Evolutionary conservation across 306 rosid species (phyloP), one percentile per base, ranked within the genome.

Genomic region (Chamaecrista fasciculata): DNA sequence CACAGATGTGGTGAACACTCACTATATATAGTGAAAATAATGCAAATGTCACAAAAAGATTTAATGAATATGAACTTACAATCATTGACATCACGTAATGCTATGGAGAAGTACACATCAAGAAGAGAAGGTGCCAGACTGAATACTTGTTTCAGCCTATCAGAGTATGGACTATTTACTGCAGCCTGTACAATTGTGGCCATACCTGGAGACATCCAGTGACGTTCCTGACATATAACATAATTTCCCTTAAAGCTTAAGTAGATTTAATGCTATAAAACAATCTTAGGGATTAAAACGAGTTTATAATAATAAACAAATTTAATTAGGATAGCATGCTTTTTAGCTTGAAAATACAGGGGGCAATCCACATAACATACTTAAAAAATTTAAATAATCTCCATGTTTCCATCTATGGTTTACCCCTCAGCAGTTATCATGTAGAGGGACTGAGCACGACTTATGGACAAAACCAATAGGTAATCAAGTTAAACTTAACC

Each of bases 181-280:
- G 92, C 87, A 60, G 84, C 68, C 82, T 85, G 87, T 48, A 94
- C 68, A 46, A 79, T 72, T 36, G 91, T 71, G 29, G 86, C 70
- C 87, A 94, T 85, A 76, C 78, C 94, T 37, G 97, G 96, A 84
- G 98, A 94, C 40, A 85, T 82, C 98, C 96, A 90, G 77, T 87
- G 98, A 49, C 98, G 96, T 76, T 90, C 98, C 98, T 94, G 86
- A 75, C 72, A 70, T 47, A 73, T 6, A 42, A 64, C 31, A 78
- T 36, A 57, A 78, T 67, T 60, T 44, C 65, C 49, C 28, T 61
- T 76, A 34, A 79, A 31, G 56, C 36, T 48, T 16, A 58, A 69
- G 16, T 21, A 69, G 46, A 62, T 34, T 50, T 49, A 53, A 25
- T 8, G 70, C 16, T 29, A 26, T 48, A 36, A 1, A 57, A 11